A percentile compares a stretch with the other conserved stretches of the same genome.
Conservation (phyloP, 78 protist species). For the Emiliania huxleyi region DNA sequence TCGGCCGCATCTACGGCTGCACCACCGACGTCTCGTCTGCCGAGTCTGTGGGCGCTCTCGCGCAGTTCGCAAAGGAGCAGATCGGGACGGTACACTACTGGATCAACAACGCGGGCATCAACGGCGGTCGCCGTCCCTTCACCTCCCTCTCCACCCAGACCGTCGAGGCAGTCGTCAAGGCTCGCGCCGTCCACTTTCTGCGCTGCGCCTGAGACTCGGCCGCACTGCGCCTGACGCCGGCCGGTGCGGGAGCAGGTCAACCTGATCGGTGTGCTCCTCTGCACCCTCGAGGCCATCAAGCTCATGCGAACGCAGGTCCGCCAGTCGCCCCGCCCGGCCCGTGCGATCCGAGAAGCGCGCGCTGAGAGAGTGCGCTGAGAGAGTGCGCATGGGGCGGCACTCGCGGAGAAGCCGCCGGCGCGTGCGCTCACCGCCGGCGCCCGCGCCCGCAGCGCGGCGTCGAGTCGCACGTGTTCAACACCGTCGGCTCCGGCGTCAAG, state of each 20-base stretch:
- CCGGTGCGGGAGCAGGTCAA: too few relatives aligned
- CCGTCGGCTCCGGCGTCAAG: slow-evolving; percentile 53
- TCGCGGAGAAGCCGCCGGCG: too few relatives aligned
- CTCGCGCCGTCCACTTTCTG: too few relatives aligned
- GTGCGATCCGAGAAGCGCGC: too few relatives aligned
- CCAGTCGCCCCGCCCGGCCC: too few relatives aligned
- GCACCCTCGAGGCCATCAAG: slow-evolving; percentile 43
- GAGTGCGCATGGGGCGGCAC: too few relatives aligned
- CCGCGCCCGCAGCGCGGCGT: slow-evolving; percentile 9
- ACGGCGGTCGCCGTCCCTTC: slow-evolving; percentile 36
- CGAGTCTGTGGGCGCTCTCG: slow-evolving; percentile 13
- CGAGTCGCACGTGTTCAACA: slow-evolving; percentile 39
- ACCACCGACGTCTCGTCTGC: neutral
- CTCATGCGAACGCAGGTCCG: too few relatives aligned
- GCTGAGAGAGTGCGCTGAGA: too few relatives aligned
- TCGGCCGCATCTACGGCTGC: neutral
- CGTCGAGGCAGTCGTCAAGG: slow-evolving; percentile 43
- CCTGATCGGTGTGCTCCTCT: slow-evolving; percentile 41
- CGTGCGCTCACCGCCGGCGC: too few relatives aligned
- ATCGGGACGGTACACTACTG: slow-evolving; percentile 31
- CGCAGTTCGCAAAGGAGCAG: neutral
- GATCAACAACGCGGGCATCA: slow-evolving; percentile 53
- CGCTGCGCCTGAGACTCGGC: too few relatives aligned
- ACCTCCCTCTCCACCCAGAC: neutral
- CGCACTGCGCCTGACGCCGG: too few relatives aligned